These are phyloP conservation scores for Leccinum pellstonianum DNA, from an alignment of 768 basidiomycete genomes.

Conservation along the genomic window DNA sequence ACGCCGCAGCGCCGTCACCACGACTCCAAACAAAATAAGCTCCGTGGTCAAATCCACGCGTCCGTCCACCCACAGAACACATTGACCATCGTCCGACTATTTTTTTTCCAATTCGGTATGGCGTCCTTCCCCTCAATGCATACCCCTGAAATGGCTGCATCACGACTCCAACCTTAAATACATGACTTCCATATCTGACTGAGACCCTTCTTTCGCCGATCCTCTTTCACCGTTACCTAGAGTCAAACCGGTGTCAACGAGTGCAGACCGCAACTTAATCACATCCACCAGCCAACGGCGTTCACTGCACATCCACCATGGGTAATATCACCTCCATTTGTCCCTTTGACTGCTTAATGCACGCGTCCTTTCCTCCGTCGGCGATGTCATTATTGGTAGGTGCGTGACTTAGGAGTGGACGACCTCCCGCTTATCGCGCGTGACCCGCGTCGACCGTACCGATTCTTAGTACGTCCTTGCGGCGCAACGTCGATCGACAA, in stretches of 20 bases:
- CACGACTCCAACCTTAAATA: constrained; percentile 5
- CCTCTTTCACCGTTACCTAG: constrained; percentile 6
- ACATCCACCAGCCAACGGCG: background rate
- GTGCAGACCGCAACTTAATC: constrained; percentile 18
- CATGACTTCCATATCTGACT: constrained; percentile 2
- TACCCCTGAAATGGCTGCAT: background rate
- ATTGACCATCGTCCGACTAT: constrained; percentile 14
- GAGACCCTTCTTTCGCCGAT: background rate
- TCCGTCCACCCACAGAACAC: constrained; percentile 17
- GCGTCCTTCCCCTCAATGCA: background rate
- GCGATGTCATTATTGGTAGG: constrained; percentile 2
- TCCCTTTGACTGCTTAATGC: background rate
- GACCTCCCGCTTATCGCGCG: constrained; percentile 1
- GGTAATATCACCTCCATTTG: background rate
- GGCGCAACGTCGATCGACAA: background rate
- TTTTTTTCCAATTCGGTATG: background rate
- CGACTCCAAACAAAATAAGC: constrained; percentile 15
- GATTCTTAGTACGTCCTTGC: constrained; percentile 10
- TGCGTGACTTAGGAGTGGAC: background rate
- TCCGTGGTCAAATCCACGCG: constrained; percentile 15
- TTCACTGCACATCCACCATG: constrained; percentile 10
- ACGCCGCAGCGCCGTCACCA: constrained; percentile 28
- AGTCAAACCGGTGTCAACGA: no score
- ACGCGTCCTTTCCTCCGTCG: background rate
- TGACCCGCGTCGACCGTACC: constrained; percentile 3